phyloP scores from a whole-genome alignment of 1,139 yeast genomes.

The Debaryomyces robertsiae region DNA sequence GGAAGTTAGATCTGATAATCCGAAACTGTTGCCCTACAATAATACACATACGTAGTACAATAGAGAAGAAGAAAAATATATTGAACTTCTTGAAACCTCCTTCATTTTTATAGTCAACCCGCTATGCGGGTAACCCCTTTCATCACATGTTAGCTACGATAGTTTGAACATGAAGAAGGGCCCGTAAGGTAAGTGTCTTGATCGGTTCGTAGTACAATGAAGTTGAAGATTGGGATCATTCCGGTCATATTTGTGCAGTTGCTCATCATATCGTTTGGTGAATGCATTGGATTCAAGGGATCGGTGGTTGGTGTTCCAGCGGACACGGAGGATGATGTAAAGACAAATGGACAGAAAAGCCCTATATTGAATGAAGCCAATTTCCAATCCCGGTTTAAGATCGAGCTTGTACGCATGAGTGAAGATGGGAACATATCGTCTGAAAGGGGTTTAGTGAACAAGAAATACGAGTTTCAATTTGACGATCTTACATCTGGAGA shows the following conservation, averaged over 20 bases:
- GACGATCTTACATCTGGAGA: conserved; percentile 31
- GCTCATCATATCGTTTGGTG: conserved; percentile 1
- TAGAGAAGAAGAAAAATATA: conserved; percentile 25
- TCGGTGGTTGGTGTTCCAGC: conserved; percentile 29
- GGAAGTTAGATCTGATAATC: conserved; percentile 22
- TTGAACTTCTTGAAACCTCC: not conserved
- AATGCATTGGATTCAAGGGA: conserved; percentile 21
- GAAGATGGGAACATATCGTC: conserved; percentile 14
- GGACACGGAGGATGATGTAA: conserved; percentile 24
- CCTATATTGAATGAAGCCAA: conserved; percentile 39
- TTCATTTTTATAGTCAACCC: no score
- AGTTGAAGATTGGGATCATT: not conserved
- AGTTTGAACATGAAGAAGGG: no score
- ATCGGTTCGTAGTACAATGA: not conserved
- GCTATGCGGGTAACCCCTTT: conserved; percentile 17
- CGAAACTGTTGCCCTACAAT: conserved; percentile 52
- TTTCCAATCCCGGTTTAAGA: conserved; percentile 36
- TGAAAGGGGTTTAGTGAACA: conserved; percentile 25
- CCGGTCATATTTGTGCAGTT: conserved; percentile 1
- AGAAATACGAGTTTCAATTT: conserved; percentile 30
- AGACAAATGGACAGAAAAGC: conserved; percentile 17
- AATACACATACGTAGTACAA: conserved; percentile 56
- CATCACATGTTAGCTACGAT: no score
- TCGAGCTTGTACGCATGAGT: conserved; percentile 25
- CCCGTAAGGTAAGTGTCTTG: no score